phyloP scores from a whole-genome alignment of 768 basidiomycete genomes.

The Sporobolomyces pararoseus region DNA sequence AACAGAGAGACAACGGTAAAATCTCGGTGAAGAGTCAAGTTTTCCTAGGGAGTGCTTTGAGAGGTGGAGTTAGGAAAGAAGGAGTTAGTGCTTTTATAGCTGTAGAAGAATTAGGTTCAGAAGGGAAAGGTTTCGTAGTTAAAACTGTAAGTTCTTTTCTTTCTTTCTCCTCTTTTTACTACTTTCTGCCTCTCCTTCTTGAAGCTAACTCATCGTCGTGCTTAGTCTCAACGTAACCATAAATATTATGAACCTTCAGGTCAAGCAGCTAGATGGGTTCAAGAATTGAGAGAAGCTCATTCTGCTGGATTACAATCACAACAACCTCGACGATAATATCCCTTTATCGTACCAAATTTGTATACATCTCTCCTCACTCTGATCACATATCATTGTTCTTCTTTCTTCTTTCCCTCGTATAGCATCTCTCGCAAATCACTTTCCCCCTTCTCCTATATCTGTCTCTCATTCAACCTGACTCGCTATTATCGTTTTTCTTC shows the following conservation, averaged over 20 bases:
- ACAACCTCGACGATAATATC: background rate
- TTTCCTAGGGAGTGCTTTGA: constrained; percentile 19
- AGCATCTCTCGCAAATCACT: background rate
- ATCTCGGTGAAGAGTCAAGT: constrained; percentile 42
- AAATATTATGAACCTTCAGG: constrained; percentile 39
- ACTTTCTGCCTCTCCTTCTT: background rate
- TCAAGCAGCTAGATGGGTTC: constrained; percentile 32
- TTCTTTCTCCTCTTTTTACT: no score
- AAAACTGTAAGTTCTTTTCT: constrained; percentile 29
- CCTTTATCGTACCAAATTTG: background rate
- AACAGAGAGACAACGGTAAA: constrained; percentile 35
- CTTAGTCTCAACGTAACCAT: constrained; percentile 30
- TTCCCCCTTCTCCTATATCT: background rate
- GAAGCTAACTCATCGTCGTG: background rate
- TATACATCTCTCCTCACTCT: background rate
- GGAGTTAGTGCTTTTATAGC: constrained; percentile 23
- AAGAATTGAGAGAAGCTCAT: constrained; percentile 34
- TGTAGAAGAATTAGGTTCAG: constrained; percentile 5
- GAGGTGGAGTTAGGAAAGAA: constrained; percentile 18
- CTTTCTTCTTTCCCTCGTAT: background rate
- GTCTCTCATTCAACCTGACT: background rate
- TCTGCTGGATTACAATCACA: background rate
- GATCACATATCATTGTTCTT: background rate
- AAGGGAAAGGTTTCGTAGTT: constrained; percentile 19
- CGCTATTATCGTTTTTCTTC: no score